Percentiles rank a stretch among this genome's conserved stretches.
These are phyloP conservation scores for Capillidium rhysosporum DNA, from an alignment of 371 early-diverging fungal species.

Conservation along the genomic window DNA sequence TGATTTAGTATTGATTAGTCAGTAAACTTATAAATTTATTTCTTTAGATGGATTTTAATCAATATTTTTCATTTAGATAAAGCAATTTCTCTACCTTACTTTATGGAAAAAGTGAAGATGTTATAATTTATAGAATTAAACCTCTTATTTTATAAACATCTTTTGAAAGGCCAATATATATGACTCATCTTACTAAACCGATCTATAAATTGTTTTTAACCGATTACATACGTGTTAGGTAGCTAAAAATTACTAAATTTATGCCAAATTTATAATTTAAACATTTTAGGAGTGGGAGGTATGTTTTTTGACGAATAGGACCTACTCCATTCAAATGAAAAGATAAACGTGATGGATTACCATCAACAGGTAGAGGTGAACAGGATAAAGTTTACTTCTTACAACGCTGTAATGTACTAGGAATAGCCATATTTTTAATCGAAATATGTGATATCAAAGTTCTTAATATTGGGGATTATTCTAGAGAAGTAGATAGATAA, in stretches of 20 bases:
- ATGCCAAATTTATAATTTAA: constrained; percentile 6
- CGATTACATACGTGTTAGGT: constrained; percentile 93
- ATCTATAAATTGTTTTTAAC: constrained; percentile 97
- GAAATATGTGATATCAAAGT: constrained; percentile 94
- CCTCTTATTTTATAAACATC: constrained; percentile 42
- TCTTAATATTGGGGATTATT: constrained; percentile 99
- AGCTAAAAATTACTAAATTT: not conserved
- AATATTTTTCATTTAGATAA: constrained; percentile 98
- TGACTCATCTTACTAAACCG: constrained; percentile 99
- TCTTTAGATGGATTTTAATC: constrained; percentile 7
- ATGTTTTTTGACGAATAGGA: constrained; percentile 94
- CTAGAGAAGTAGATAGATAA: constrained; percentile 99
- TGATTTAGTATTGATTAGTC: constrained; percentile 91
- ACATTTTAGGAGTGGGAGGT: constrained; percentile 70
- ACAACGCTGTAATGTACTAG: constrained; percentile 99
- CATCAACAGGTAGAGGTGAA: constrained; percentile 94
- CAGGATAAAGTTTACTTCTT: constrained; percentile 92
- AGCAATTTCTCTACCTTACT: constrained; percentile 97
- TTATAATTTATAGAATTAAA: not conserved
- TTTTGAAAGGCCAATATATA: constrained; percentile 97
- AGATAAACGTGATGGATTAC: constrained; percentile 95
- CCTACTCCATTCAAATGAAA: constrained; percentile 72
- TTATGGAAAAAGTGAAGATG: constrained; percentile 75
- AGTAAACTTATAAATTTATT: constrained; percentile 29
- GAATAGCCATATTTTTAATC: constrained; percentile 99